A percentile compares a stretch with the other conserved stretches of the same genome.
These are phyloP conservation scores for Trametes polyzona DNA, from an alignment of 1,284 basidiomycete genomes.

Conservation along the genomic window DNA sequence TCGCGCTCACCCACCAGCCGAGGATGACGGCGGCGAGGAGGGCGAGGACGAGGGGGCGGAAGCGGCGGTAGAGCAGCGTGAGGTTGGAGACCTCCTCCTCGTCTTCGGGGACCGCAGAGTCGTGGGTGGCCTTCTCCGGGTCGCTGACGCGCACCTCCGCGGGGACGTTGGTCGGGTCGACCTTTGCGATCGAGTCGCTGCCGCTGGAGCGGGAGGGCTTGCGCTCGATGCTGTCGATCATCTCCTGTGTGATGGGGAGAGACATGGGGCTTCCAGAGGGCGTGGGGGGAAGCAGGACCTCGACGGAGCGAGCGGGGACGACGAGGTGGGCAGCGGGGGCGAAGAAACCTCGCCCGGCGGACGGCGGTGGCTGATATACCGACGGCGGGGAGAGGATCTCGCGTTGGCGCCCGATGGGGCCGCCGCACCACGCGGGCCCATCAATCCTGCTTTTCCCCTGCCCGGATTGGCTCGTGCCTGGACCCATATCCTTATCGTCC, in stretches of 20 bases:
- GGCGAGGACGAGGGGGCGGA: conserved; percentile 50
- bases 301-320: background rate
- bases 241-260: background rate
- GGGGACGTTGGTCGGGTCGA: conserved; percentile 37
- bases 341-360: conserved; percentile 5
- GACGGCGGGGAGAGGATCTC: background rate
- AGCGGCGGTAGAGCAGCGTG: conserved; percentile 30
- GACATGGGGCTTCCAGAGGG: background rate
- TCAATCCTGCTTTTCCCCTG: conserved; percentile 10
- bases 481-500: conserved; percentile 17
- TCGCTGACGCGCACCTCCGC: conserved; percentile 32
- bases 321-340: conserved; percentile 10
- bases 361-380: conserved; percentile 17
- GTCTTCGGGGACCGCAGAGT: conserved; percentile 15
- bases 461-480: conserved; percentile 12
- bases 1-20: conserved; percentile 83
- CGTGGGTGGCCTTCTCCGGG: conserved; percentile 31
- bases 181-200: conserved; percentile 31
- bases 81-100: conserved; percentile 29
- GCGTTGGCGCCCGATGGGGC: conserved; percentile 7
- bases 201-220: conserved; percentile 26
- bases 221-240: conserved; percentile 16
- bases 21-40: conserved; percentile 64
- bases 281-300: conserved; percentile 2
- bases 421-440: conserved; percentile 21